Base-by-base conservation (phyloP, 2,329 filamentous ascomycete genomes). In the Diaporthe amygdali region DNA sequence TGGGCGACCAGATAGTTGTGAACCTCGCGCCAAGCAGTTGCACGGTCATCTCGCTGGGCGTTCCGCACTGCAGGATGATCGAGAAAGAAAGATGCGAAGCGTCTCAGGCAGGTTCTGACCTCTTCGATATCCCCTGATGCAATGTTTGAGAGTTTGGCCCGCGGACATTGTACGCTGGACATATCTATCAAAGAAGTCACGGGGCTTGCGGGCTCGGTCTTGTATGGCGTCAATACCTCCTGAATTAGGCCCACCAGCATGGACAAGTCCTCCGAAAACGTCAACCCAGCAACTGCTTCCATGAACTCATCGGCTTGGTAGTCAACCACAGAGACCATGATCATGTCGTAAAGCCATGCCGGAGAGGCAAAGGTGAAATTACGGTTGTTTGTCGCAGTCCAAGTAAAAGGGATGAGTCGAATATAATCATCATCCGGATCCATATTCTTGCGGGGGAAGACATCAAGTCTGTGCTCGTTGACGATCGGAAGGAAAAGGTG, bases 191-290 rank as follows among this genome's bases (percentile, higher is more conserved):
- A 14, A 39, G 37, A 39, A 12, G 37, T 39, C 10, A 14, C 15
- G 3, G 37, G 37, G 37, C 37, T 8, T 8, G 37, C 37, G 15
- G 37, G 73, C 49, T 74, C 66, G 27, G 34, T 39, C 68, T 75
- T 76, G 66, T 12, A 49, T 22, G 46, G 46, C 10, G n/a, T 10
- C 46, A 22, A 49, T 25, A 49, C n/a, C 46, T 25, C 20, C 9
- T 54, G 51, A 27, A 54, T 54, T 17, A 34, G 51, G 5, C n/a
- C 25, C 27, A 34, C 51, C 2, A 54, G 27, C 37, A 8, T 14
- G 15, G 51, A 17, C 20, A 54, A 30, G 20, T 39, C 10, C 3
- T 14, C 10, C 9, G 37, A 8, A 14, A 39, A 39, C 10, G 10
- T 14, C 17, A 54, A 6, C 2, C 51, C 51, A n/a, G 30, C 27